Base-by-base conservation (phyloP, 2,329 filamentous ascomycete genomes). In the Aspergillus texensis region DNA sequence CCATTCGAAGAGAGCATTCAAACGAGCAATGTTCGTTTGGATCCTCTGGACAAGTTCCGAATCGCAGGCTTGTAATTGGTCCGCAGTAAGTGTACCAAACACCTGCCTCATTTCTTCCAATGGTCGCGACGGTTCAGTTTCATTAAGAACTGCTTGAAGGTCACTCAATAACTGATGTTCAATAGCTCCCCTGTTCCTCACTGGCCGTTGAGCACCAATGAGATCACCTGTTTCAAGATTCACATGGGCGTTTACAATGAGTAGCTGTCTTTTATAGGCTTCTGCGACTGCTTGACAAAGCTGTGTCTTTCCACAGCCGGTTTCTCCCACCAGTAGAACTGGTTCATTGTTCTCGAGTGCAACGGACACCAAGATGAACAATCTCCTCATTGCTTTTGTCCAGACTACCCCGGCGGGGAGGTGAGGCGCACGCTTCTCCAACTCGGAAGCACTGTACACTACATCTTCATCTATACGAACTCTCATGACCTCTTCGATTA, bases 221-320 rank as follows among this genome's bases (percentile, higher is more conserved):
- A 99, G 84, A 77, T 99, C 95, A 19, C 95, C 94, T 0, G 96
- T 98, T 77, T 99, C 96, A 0, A 95, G 94, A 68, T 99, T 99
- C 70, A 98, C 94, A 78, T 99, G 96, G 3, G 96, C 95, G 74
- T 99, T 99, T 72, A 99, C 90, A 70, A 94, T 95, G 69, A 94
- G 89, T 45, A 99, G 82, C 66, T 91, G 83, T 71, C 90, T 93
- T 19, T 84, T 82, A 66, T 92, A 85, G 4, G 92, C 90, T 72
- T 96, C 91, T 3, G 95, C 93, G 59, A 98, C 85, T 74, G 97
- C 86, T 76, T 99, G 95, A 69, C 93, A 96, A 8, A 99, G 91
- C 2, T 94, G 97, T 0, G 95, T 99, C 81, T 99, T 99, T 65
- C 96, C 95, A 73, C 94, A 98, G 6, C 95, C 95, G 21, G 95